These are phyloP conservation scores for Amyloporia xantha DNA, from an alignment of 768 basidiomycete genomes.

Conservation along the genomic window DNA sequence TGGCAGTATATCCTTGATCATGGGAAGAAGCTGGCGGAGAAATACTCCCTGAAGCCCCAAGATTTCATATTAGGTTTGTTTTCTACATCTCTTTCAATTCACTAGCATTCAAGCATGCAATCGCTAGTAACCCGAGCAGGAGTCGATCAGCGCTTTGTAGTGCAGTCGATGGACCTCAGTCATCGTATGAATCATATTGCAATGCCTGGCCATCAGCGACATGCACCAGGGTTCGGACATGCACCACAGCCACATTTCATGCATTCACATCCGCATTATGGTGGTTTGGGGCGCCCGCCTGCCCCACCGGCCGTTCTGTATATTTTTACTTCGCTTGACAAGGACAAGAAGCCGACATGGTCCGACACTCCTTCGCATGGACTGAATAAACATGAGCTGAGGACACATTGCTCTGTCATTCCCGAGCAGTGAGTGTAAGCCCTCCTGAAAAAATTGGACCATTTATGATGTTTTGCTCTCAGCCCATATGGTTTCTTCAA, in stretches of 20 bases:
- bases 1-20: slow-evolving; percentile 33
- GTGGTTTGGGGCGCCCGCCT: slow-evolving; percentile 4
- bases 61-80: slow-evolving; percentile 37
- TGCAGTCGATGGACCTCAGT: slow-evolving; percentile 8
- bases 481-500: slow-evolving; percentile 33
- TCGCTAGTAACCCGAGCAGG: slow-evolving; percentile 35
- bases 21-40: slow-evolving; percentile 25
- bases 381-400: slow-evolving; percentile 5
- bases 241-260: background rate
- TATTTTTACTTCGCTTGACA: slow-evolving; percentile 32
- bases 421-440: slow-evolving; percentile 20
- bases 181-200: no score
- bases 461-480: background rate
- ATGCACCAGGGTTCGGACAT: background rate
- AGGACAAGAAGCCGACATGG: slow-evolving; percentile 32
- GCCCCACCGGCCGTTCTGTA: slow-evolving; percentile 29
- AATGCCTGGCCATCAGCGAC: no score
- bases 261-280: background rate
- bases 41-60: slow-evolving; percentile 32
- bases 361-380: slow-evolving; percentile 27
- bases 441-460: no score
- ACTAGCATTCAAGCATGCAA: no score
- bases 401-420: slow-evolving; percentile 21
- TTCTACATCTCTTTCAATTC: background rate
- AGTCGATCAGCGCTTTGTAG: slow-evolving; percentile 35